A percentile compares a stretch with the other conserved stretches of the same genome.
phyloP scores from a whole-genome alignment of 306 rosid species.

The Gastrolobium villosum region DNA sequence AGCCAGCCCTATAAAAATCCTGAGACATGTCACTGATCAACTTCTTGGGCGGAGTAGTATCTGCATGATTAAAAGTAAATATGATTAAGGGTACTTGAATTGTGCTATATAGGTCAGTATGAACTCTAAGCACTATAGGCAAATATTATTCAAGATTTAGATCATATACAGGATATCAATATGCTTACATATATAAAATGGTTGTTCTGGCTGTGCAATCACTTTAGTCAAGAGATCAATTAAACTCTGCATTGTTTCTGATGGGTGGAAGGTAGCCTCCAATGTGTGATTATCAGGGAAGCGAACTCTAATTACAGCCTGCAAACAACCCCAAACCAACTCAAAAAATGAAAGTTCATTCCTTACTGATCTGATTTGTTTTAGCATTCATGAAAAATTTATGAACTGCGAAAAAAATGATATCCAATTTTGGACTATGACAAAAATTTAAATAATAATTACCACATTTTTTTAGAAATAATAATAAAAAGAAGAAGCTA shows the following conservation, averaged over 20 bases:
- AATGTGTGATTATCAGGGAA: slow-evolving; percentile 94
- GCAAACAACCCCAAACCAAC: slow-evolving; percentile 49
- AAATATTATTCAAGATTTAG: neutral
- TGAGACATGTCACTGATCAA: slow-evolving; percentile 70
- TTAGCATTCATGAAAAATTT: slow-evolving; percentile 18
- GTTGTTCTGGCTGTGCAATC: slow-evolving; percentile 73
- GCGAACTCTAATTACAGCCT: slow-evolving; percentile 89
- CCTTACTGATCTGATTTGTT: slow-evolving; percentile 11
- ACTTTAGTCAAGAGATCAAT: slow-evolving; percentile 79
- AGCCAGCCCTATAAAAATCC: slow-evolving; percentile 82
- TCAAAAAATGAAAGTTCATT: neutral
- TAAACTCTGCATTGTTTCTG: slow-evolving; percentile 83
- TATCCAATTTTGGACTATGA: neutral
- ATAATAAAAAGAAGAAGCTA: neutral
- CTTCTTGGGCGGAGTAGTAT: slow-evolving; percentile 92
- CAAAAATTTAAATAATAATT: neutral
- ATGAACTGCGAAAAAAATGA: neutral
- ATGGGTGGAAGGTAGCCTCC: slow-evolving; percentile 86
- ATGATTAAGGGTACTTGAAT: neutral
- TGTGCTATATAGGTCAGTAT: neutral
- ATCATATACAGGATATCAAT: slow-evolving; percentile 27
- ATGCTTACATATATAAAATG: slow-evolving; percentile 85
- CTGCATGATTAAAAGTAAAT: slow-evolving; percentile 57
- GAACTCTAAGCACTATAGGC: neutral
- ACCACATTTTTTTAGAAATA: neutral